Percentiles rank a stretch among this genome's conserved stretches.
phyloP scores from a whole-genome alignment of 495 filamentous ascomycete genomes.

The Penicillium odoratum region DNA sequence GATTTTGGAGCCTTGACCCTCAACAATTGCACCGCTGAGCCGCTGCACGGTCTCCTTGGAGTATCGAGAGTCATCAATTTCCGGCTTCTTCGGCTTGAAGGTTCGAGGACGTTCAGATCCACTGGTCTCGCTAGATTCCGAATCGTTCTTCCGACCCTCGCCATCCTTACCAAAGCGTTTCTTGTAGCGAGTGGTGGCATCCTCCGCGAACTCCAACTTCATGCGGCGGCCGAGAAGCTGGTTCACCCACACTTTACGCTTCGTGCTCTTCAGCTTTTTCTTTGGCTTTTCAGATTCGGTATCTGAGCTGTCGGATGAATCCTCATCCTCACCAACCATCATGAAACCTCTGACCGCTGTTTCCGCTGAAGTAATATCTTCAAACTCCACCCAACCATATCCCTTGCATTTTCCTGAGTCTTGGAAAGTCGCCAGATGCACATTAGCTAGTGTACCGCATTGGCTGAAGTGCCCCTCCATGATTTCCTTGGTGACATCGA shows the following conservation, averaged over 20 bases:
- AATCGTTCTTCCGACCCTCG: constrained; percentile 36
- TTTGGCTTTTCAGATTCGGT: constrained; percentile 33
- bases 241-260: constrained; percentile 79
- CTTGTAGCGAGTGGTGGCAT: constrained; percentile 80
- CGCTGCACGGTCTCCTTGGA: constrained; percentile 50
- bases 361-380: constrained; percentile 68
- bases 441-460: constrained; percentile 75
- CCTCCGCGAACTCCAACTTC: constrained; percentile 91
- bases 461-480: constrained; percentile 75
- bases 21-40: constrained; percentile 75
- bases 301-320: constrained; percentile 46
- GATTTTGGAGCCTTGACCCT: constrained; percentile 77
- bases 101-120: constrained; percentile 25
- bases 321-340: constrained; percentile 59
- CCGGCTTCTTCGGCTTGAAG: constrained; percentile 26
- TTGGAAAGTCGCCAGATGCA: constrained; percentile 92
- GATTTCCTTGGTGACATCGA: constrained; percentile 78
- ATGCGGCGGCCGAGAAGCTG: constrained; percentile 72
- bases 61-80: constrained; percentile 41
- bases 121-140: constrained; percentile 26
- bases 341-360: constrained; percentile 82
- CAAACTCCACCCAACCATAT: constrained; percentile 92
- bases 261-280: constrained; percentile 51
- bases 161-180: constrained; percentile 84
- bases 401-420: constrained; percentile 98